phyloP scores from a whole-genome alignment of 805 yeast species.

The Monosporozyma unispora region DNA sequence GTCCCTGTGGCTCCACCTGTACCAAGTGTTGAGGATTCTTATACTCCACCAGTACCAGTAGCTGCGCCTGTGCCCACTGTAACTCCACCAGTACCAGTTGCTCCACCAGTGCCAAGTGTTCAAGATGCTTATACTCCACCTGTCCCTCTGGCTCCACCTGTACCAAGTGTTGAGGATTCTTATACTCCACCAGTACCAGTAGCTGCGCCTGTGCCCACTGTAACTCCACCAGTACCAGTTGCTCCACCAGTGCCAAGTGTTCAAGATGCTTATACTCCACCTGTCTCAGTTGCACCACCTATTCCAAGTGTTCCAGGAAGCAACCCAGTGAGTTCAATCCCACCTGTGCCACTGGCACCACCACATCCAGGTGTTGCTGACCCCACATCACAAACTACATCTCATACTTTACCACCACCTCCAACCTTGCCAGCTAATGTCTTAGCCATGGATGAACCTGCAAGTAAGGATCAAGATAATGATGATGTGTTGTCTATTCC shows the following conservation, averaged over 20 bases:
- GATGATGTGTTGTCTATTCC: slow-evolving; percentile 30
- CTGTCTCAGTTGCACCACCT: slow-evolving; percentile 6
- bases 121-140: slow-evolving; percentile 29
- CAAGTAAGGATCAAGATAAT: slow-evolving; percentile 4
- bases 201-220: slow-evolving; percentile 27
- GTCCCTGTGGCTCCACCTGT: slow-evolving; percentile 1
- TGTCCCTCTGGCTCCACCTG: slow-evolving; percentile 5
- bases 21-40: slow-evolving; percentile 2
- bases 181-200: slow-evolving; percentile 20
- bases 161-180: slow-evolving; percentile 6
- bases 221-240: slow-evolving; percentile 31
- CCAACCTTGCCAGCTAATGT: not conserved
- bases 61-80: slow-evolving; percentile 28
- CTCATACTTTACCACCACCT: slow-evolving; percentile 4
- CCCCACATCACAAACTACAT: not conserved
- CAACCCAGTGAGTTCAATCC: not conserved
- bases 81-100: slow-evolving; percentile 32
- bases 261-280: slow-evolving; percentile 29
- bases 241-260: slow-evolving; percentile 36
- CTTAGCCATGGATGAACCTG: not conserved
- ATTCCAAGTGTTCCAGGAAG: slow-evolving; percentile 9
- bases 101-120: slow-evolving; percentile 35
- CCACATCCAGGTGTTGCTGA: not conserved
- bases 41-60: slow-evolving; percentile 20
- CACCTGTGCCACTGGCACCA: slow-evolving; percentile 2